These are phyloP conservation scores for Eucalyptus leucophloia DNA, from an alignment of 345 rosid genomes.

Conservation along the genomic window DNA sequence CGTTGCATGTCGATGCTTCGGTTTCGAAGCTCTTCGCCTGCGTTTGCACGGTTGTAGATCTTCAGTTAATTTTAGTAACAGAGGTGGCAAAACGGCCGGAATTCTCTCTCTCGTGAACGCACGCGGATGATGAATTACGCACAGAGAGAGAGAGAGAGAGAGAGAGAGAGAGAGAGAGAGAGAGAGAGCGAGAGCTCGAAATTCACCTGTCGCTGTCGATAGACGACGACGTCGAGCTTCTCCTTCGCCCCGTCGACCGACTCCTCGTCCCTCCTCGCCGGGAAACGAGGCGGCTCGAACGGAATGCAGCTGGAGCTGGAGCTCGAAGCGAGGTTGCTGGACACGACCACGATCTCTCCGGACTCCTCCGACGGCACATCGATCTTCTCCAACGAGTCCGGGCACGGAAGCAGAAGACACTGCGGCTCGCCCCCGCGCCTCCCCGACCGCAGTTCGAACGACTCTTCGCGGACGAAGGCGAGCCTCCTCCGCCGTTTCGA, in stretches of 20 bases:
- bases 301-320: background rate
- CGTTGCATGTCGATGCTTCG: slow-evolving; percentile 19
- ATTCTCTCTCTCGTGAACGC: background rate
- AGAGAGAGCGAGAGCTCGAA: background rate
- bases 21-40: slow-evolving; percentile 30
- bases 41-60: background rate
- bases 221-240: background rate
- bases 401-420: background rate
- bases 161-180: background rate
- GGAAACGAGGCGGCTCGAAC: background rate
- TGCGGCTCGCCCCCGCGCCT: background rate
- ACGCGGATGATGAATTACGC: background rate
- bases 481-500: background rate
- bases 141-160: background rate
- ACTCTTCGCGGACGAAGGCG: background rate
- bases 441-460: background rate
- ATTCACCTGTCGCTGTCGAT: background rate
- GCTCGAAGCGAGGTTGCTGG: background rate
- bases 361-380: background rate
- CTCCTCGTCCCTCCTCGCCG: background rate
- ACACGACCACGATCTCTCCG: background rate
- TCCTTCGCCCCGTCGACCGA: background rate
- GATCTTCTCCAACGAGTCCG: background rate
- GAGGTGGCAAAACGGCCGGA: background rate
- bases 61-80: background rate